Conservation (phyloP, 352 stramenopile species). For the Globisporangium mamillatum region DNA sequence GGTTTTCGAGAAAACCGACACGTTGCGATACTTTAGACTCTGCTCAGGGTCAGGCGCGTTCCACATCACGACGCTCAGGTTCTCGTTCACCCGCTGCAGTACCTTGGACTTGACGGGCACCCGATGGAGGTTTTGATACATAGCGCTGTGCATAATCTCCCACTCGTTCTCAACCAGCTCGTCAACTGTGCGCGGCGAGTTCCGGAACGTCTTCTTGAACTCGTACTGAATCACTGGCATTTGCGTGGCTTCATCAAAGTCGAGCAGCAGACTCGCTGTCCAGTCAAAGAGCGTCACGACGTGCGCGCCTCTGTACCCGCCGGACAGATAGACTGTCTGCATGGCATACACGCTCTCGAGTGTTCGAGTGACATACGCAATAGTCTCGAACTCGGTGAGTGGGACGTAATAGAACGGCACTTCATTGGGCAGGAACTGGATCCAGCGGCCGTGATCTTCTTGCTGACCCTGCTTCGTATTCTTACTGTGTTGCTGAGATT, state of each 20-base stretch:
- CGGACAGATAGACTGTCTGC: neutral
- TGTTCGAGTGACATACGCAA: constrained; percentile 6
- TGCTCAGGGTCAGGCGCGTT: constrained; percentile 4
- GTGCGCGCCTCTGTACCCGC: neutral
- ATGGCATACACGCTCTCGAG: neutral
- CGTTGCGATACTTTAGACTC: constrained; percentile 6
- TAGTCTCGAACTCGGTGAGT: constrained; percentile 30
- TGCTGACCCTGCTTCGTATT: neutral
- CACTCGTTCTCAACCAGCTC: constrained; percentile 10
- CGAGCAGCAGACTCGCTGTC: constrained; percentile 4
- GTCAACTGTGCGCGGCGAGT: neutral
- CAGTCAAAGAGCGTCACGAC: constrained; percentile 7
- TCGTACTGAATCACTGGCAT: constrained; percentile 7
- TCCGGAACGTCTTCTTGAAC: constrained; percentile 12
- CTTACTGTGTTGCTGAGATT: neutral
- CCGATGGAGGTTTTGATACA: constrained; percentile 7
- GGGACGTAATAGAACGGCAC: constrained; percentile 37
- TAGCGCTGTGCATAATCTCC: constrained; percentile 2
- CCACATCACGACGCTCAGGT: constrained; percentile 12
- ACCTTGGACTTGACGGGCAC: constrained; percentile 10
- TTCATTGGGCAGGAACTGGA: constrained; percentile 17
- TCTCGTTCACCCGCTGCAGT: constrained; percentile 5
- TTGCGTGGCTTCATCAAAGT: constrained; percentile 2
- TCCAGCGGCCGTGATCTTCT: neutral
- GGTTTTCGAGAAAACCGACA: constrained; percentile 4